Evolutionary conservation across 2,329 filamentous ascomycete genomes (phyloP), one percentile per base, ranked within the genome.

Genomic region (Aspergillus tanneri): DNA sequence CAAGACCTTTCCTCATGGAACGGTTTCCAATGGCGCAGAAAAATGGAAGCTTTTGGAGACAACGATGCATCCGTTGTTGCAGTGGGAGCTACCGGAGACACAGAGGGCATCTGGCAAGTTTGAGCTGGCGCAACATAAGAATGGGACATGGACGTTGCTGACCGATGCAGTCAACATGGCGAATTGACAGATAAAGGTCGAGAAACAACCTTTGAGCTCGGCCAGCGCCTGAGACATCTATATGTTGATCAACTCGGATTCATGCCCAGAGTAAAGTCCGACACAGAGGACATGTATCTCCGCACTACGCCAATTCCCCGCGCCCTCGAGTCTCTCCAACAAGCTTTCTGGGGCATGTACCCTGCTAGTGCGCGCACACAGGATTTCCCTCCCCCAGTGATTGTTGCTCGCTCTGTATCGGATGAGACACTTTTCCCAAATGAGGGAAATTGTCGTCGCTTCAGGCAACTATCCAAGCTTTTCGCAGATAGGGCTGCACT

Each of bases 341-440:
- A 92, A 66, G 76, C 84, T 14, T 86, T 91, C 62, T 78, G 79
- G 60, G 88, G 87, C 21, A 79, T 93, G 63, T 93, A 92, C 62
- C 88, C 88, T 0, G 56, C 74, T 10, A 69, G 67, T 21, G 68
- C 73, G 28, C 72, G 79, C 43, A 73, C 77, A 0, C 68, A 70
- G 18, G 65, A 72, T 45, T 82, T 88, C 52, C 77, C 80, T 0
- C 74, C 81, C 0, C 81, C 85, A 0, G 83, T 83, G 5, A 86
- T 90, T 55, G 72, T 90, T 42, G 80, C 79, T 8, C 79, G 87
- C 30, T 74, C 80, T 3, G 77, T 80, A 4, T 77, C 77, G 36
- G 86, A 91, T 60, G 88, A 93, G 73, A 92, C 87, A 0, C 77
- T 92, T 1, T 90, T 86, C 65, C 88, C 88, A 16, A 93, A 92